These are phyloP conservation scores for Cryptosporidium viatorum DNA, from an alignment of 169 alveolate genomes.

Conservation along the genomic window DNA sequence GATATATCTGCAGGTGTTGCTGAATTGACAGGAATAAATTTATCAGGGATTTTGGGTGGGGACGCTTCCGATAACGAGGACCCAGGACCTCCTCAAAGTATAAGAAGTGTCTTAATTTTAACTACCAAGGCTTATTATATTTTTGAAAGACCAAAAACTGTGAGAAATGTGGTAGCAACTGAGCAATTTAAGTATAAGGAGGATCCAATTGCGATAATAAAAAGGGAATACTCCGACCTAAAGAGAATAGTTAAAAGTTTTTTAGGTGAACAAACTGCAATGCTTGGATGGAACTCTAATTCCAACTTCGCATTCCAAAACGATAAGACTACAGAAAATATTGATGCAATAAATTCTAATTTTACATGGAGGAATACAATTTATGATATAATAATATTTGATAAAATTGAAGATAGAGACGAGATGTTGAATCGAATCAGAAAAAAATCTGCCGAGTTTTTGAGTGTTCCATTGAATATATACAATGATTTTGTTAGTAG, in stretches of 20 bases:
- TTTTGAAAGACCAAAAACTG: conserved; percentile 60
- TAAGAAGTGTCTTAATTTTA: conserved; percentile 29
- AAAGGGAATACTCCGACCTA: conserved; percentile 56
- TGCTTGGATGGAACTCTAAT: conserved; percentile 54
- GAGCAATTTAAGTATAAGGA: conserved; percentile 56
- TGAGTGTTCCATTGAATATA: conserved; percentile 7
- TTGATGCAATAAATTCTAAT: neutral
- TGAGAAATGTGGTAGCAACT: conserved; percentile 40
- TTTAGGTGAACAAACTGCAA: conserved; percentile 52
- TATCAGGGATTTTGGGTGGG: conserved; percentile 8
- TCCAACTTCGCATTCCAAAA: neutral
- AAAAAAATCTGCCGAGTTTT: conserved; percentile 22
- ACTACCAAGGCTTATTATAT: conserved; percentile 44
- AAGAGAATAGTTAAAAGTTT: conserved; percentile 47
- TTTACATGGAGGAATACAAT: conserved; percentile 35
- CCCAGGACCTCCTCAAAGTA: conserved; percentile 19
- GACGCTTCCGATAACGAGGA: neutral
- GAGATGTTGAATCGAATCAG: conserved; percentile 39
- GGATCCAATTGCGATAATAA: conserved; percentile 37
- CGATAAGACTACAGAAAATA: neutral
- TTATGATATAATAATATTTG: conserved; percentile 57
- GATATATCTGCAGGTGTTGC: conserved; percentile 8
- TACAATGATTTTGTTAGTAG: conserved; percentile 62
- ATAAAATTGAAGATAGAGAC: conserved; percentile 67
- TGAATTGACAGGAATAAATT: neutral